A percentile compares a stretch with the other conserved stretches of the same genome.
These are phyloP conservation scores for Ustilaginoidea virens DNA, from an alignment of 2,329 filamentous ascomycete species.

Conservation along the genomic window DNA sequence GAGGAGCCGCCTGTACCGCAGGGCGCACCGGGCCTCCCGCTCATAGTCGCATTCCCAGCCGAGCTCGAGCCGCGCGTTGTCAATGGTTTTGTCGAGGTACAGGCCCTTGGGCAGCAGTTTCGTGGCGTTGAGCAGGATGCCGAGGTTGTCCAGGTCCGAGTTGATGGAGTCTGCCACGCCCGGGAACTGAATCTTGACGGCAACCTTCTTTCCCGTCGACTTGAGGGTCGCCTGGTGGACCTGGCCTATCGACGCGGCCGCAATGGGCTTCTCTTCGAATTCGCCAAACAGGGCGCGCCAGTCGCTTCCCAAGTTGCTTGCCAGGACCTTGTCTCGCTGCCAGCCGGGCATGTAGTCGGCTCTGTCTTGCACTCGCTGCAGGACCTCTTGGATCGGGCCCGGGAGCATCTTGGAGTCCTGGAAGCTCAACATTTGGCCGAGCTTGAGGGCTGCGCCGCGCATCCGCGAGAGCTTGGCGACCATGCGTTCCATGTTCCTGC, in stretches of 20 bases:
- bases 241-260: slow-evolving; percentile 92
- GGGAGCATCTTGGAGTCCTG: slow-evolving; percentile 95
- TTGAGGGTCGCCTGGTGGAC: slow-evolving; percentile 76
- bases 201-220: slow-evolving; percentile 60
- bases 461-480: slow-evolving; percentile 89
- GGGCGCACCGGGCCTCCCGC: slow-evolving; percentile 70
- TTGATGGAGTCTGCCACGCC: slow-evolving; percentile 93
- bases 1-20: slow-evolving; percentile 64
- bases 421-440: slow-evolving; percentile 97
- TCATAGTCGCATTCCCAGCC: slow-evolving; percentile 96
- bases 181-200: slow-evolving; percentile 95
- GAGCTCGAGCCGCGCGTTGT: slow-evolving; percentile 80
- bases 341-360: slow-evolving; percentile 97
- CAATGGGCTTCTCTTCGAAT: slow-evolving; percentile 85
- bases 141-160: slow-evolving; percentile 88
- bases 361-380: slow-evolving; percentile 88
- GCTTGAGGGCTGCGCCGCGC: slow-evolving; percentile 90
- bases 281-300: slow-evolving; percentile 74
- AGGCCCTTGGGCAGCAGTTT: slow-evolving; percentile 80
- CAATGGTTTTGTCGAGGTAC: slow-evolving; percentile 93
- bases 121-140: slow-evolving; percentile 78
- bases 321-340: slow-evolving; percentile 75
- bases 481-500: slow-evolving; percentile 81
- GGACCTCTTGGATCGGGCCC: slow-evolving; percentile 67
- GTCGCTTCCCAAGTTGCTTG: slow-evolving; percentile 59